Conservation (phyloP, 1,139 yeast genomes). For the Suhomyces bribrorum region DNA sequence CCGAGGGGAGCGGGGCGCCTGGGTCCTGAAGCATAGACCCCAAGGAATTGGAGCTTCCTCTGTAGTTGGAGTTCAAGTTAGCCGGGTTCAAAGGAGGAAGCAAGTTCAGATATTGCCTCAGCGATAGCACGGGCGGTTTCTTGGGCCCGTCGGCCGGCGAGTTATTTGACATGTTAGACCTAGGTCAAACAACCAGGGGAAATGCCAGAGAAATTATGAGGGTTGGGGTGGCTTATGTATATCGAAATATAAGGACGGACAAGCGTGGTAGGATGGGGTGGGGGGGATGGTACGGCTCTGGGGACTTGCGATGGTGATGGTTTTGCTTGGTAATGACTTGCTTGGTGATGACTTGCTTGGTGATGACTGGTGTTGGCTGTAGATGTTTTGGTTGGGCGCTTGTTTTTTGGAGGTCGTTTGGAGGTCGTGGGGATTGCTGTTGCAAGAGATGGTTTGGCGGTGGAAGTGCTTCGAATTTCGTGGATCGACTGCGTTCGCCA, state of each 20-base stretch:
- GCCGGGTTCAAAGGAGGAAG: conserved; percentile 12
- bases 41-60: not conserved
- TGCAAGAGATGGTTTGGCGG: too few relatives aligned
- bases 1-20: not conserved
- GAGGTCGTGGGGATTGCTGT: too few relatives aligned
- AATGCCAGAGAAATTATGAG: not conserved
- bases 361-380: not conserved
- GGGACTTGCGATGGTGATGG: not conserved
- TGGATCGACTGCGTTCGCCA: too few relatives aligned
- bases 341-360: not conserved
- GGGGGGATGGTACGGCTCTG: not conserved
- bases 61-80: conserved; percentile 1
- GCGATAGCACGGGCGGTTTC: conserved; percentile 7
- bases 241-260: not conserved
- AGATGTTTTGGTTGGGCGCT: too few relatives aligned
- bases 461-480: too few relatives aligned
- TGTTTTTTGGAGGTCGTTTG: too few relatives aligned
- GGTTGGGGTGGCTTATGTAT: too few relatives aligned
- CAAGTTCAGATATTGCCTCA: conserved; percentile 7
- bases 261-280: not conserved
- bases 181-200: not conserved
- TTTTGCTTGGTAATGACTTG: not conserved
- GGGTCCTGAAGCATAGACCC: not conserved
- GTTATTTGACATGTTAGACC: not conserved
- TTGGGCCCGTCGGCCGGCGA: not conserved